Base-by-base conservation (phyloP, 768 basidiomycete genomes). In the Neoboletus subvelutipes region DNA sequence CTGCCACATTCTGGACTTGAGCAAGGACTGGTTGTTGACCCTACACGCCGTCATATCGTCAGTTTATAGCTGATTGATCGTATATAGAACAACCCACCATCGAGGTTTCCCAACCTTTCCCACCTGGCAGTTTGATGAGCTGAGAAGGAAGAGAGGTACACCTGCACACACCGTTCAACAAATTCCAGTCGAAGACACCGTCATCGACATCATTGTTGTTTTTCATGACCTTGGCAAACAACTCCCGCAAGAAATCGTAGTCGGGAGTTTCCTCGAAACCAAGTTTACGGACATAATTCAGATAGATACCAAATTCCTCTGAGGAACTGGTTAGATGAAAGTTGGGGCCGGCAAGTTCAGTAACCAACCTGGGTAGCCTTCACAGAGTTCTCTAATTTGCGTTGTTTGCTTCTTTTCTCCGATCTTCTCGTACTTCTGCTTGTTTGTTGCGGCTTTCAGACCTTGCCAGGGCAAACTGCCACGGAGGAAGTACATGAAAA, bases 371-470 rank as follows among this genome's bases (percentile, higher is more conserved):
- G 97, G 96, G 78, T 88, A 94, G 55, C 93, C 92, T 65, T 98
- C 97, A 67, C 89, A 93, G 26, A 99, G 81, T 69, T 99, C 97
- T 77, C 93, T 96, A 73, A 99, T 98, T 8, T 90, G 90, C 29
- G 97, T 98, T 15, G 90, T 91, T 78, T 98, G 97, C 82, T 94
- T 99, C 88, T 99, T 99, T 80, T 99, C 96, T 61, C 96, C 96
- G 73, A 99, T 99, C 82, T 98, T 99, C 81, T 99, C 96, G 77
- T 99, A 99, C 80, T 98, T 93, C 74, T 98, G 97, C 79, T 99
- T 99, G 81, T 99, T 98, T 50, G 95, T 99, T 29, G 97, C 97
- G 34, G 97, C 97, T 77, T 98, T 98, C 56, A 99, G 83, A 55
- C 97, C 97, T 71, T 99, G 97, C 97, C 97, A 99, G 24, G 97